phyloP scores from a whole-genome alignment of 805 yeast genomes.

The Candida multigemmis region DNA sequence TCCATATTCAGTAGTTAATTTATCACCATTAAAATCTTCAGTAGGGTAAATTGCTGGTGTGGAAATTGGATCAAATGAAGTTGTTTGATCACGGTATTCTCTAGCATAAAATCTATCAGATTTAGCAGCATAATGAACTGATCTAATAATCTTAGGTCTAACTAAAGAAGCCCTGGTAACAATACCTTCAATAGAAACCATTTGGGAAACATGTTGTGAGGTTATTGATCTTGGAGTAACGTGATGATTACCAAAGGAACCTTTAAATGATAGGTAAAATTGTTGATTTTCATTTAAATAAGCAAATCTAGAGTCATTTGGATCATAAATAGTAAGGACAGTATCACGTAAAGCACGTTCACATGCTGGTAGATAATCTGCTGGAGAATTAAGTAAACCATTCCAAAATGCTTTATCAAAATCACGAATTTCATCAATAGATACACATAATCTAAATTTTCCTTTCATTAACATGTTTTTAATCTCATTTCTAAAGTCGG shows the following conservation, averaged over 20 bases:
- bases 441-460: slow-evolving; percentile 57
- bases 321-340: slow-evolving; percentile 64
- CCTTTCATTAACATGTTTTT: slow-evolving; percentile 64
- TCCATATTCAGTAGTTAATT: slow-evolving; percentile 85
- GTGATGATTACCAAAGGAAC: slow-evolving; percentile 84
- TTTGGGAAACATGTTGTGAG: slow-evolving; percentile 65
- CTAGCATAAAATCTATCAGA: slow-evolving; percentile 82
- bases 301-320: slow-evolving; percentile 38
- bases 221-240: slow-evolving; percentile 83
- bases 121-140: slow-evolving; percentile 86
- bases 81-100: slow-evolving; percentile 88
- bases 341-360: slow-evolving; percentile 80
- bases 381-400: slow-evolving; percentile 68
- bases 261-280: slow-evolving; percentile 73
- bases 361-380: slow-evolving; percentile 82
- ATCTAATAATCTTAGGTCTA: slow-evolving; percentile 82
- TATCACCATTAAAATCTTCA: slow-evolving; percentile 87
- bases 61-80: slow-evolving; percentile 75
- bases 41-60: slow-evolving; percentile 87
- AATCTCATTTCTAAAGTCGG: slow-evolving; percentile 63
- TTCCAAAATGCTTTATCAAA: slow-evolving; percentile 72
- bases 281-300: slow-evolving; percentile 52
- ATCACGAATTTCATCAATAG: slow-evolving; percentile 81
- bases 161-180: slow-evolving; percentile 90
- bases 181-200: slow-evolving; percentile 89